phyloP scores from a whole-genome alignment of 257 asterid species.

The Nicotiana benthamiana region DNA sequence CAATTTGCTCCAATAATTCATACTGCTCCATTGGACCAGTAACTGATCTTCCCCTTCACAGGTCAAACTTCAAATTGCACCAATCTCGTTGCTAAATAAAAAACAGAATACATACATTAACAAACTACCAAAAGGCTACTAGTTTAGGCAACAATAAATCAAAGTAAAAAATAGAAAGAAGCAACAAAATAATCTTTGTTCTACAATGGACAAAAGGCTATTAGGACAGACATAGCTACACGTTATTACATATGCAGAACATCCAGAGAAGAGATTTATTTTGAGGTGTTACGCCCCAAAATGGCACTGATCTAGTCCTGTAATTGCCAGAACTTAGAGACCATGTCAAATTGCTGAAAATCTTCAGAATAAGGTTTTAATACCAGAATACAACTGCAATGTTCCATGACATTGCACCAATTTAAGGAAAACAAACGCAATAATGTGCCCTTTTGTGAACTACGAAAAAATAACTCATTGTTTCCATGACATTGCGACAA shows the following conservation, averaged over 20 bases:
- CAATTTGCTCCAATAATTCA: conserved; percentile 82
- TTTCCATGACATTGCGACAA: not conserved
- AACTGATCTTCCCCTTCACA: not conserved
- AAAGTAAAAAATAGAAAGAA: not conserved
- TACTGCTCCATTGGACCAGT: conserved; percentile 55
- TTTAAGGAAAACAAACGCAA: not conserved
- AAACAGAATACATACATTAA: not conserved
- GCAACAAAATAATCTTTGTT: not conserved
- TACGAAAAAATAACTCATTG: not conserved
- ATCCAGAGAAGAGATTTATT: not conserved
- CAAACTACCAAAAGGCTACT: not conserved
- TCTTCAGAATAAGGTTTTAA: not conserved
- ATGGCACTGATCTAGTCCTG: not conserved
- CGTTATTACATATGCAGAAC: not conserved
- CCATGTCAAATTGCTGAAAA: not conserved
- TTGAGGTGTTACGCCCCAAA: not conserved
- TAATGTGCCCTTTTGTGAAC: not conserved
- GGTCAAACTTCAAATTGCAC: not conserved
- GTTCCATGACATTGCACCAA: not conserved
- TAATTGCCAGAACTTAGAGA: not conserved
- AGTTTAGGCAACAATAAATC: not conserved
- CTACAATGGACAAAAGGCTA: not conserved
- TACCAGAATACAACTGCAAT: not conserved
- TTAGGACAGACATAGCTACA: not conserved
- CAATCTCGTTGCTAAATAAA: not conserved